These are phyloP conservation scores for Orbilia blumenaviensis DNA, from an alignment of 2,329 filamentous ascomycete genomes.

Conservation along the genomic window DNA sequence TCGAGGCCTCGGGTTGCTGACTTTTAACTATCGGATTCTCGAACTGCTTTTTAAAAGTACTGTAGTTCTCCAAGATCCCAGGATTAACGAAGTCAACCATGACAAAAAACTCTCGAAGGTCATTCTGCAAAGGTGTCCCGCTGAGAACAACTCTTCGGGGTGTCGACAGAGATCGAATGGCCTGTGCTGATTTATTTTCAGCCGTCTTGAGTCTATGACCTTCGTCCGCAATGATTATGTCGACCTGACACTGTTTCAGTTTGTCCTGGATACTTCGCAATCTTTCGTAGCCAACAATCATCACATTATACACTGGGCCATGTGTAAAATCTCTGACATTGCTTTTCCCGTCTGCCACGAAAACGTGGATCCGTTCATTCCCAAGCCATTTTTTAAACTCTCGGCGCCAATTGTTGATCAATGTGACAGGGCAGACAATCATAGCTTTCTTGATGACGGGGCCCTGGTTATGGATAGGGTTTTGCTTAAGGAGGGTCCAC, in stretches of 20 bases:
- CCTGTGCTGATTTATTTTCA: constrained; percentile 73
- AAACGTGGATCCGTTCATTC: constrained; percentile 74
- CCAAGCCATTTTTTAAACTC: constrained; percentile 80
- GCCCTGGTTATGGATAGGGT: constrained; percentile 69
- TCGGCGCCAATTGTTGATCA: constrained; percentile 77
- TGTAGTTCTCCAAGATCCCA: constrained; percentile 70
- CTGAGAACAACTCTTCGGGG: constrained; percentile 71
- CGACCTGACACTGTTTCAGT: constrained; percentile 71
- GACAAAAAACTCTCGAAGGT: constrained; percentile 73
- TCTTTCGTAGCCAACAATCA: constrained; percentile 79
- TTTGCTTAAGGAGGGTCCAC: constrained; percentile 78
- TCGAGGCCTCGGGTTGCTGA: constrained; percentile 71
- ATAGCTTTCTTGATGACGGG: constrained; percentile 75
- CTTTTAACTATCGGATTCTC: constrained; percentile 72
- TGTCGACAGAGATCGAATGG: constrained; percentile 72
- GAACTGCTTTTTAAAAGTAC: constrained; percentile 72
- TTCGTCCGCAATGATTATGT: constrained; percentile 76
- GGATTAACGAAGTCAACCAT: constrained; percentile 77
- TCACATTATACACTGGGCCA: constrained; percentile 73
- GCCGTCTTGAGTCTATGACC: constrained; percentile 73
- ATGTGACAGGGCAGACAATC: constrained; percentile 76
- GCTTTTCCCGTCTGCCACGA: constrained; percentile 70
- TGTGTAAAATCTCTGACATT: constrained; percentile 74
- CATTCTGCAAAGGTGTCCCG: constrained; percentile 75
- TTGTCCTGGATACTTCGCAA: constrained; percentile 68